Conservation (phyloP, 1,139 yeast species). For the Wickerhamiella infanticola region DNA sequence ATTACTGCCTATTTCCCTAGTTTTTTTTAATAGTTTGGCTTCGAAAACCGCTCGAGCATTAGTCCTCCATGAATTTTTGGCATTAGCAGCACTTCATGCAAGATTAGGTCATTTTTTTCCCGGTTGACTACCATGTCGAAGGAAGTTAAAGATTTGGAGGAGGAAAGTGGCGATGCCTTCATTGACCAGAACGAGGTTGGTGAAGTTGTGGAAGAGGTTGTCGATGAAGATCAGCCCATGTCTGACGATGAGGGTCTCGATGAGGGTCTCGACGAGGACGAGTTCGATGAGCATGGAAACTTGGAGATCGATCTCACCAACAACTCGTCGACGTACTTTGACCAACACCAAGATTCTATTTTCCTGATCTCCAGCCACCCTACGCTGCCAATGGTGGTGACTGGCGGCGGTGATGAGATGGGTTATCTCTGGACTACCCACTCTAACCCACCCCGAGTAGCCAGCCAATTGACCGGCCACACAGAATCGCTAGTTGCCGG, state of each 20-base stretch:
- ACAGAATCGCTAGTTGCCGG: conserved; percentile 79
- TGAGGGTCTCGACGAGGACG: conserved; percentile 10
- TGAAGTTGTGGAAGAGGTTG: conserved; percentile 19
- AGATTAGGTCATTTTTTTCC: background rate
- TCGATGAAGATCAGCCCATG: conserved; percentile 9
- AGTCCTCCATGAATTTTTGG: too few species aligned
- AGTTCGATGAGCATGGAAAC: conserved; percentile 12
- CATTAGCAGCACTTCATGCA: background rate
- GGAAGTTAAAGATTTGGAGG: background rate
- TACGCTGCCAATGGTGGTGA: conserved; percentile 58
- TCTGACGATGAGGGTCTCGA: conserved; percentile 6
- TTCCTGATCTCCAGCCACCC: conserved; percentile 73
- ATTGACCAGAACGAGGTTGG: conserved; percentile 12
- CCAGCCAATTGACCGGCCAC: conserved; percentile 60
- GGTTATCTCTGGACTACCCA: conserved; percentile 90
- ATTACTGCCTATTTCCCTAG: too few species aligned
- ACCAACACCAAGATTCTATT: conserved; percentile 71
- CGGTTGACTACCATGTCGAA: background rate
- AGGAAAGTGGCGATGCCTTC: conserved; percentile 1
- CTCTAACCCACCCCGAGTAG: conserved; percentile 64
- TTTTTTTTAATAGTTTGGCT: too few species aligned
- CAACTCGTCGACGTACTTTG: conserved; percentile 81
- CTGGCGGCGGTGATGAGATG: conserved; percentile 85
- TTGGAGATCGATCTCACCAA: conserved; percentile 62
- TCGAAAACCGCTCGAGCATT: too few species aligned